Base-by-base conservation (phyloP, 371 early-diverging fungal species). In the Phascolomyces articulosus region DNA sequence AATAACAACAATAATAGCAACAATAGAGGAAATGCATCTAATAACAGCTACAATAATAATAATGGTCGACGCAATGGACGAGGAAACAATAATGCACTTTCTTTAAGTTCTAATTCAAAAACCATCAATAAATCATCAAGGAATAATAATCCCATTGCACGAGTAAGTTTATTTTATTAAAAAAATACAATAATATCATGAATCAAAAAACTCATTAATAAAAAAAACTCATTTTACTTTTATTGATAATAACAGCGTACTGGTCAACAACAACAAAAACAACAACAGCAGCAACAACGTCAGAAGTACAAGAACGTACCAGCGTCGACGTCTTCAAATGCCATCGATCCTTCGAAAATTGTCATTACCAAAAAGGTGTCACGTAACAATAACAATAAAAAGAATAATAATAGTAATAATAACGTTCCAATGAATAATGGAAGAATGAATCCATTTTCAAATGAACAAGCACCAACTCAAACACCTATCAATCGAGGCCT, bases 311-410 rank as follows among this genome's bases (percentile, higher is more conserved):
- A 59, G 13, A n/a, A 23, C 8, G 31, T 3, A 21, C 13, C 48
- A 20, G 8, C n/a, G 59, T 21, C 31, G 31, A 6, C 41, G 18
- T 41, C 29, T 38, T 40, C 48, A 44, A n/a, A 11, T 2, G 28
- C 29, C 28, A 24, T 62, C 48, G 64, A 68, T 49, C 69, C 69
- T 16, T 24, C 64, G 11, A 54, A 57, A 21, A 64, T 68, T 38
- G 64, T 68, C 6, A 68, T 68, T 55, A 68, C 69, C 9, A 68
- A 68, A 21, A 58, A 53, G 24, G 40, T 59, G 16, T 38, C 58
- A 16, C 47, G 34, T 20, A 26, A 13, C 20, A 53, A 23, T 38
- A 59, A 18, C 31, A 53, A 40, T 27, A 51, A 7, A 0, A 20
- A 24, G 18, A 28, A 34, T n/a, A 40, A 15, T 23, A 18, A 29